phyloP scores from a whole-genome alignment of 371 early-diverging fungal species.

The Phascolomyces articulosus region DNA sequence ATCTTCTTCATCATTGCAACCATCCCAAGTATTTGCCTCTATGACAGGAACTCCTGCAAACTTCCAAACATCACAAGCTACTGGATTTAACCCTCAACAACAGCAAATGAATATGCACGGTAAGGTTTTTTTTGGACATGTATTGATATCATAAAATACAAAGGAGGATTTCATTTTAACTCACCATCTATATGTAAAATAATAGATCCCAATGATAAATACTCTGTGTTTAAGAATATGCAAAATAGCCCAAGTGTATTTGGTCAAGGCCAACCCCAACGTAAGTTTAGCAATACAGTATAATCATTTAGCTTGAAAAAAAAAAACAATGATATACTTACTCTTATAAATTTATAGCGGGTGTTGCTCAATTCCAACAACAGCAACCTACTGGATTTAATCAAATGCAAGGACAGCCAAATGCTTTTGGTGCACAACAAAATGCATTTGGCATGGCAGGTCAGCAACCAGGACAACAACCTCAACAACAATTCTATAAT shows the following conservation, averaged over 20 bases:
- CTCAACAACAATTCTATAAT: conserved; percentile 26
- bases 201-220: conserved; percentile 40
- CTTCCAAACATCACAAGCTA: conserved; percentile 10
- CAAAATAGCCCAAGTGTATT: conserved; percentile 43
- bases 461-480: conserved; percentile 22
- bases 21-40: conserved; percentile 29
- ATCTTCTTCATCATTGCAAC: conserved; percentile 11
- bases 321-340: no score
- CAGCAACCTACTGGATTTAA: conserved; percentile 16
- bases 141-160: no score
- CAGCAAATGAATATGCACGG: conserved; percentile 5
- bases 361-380: conserved; percentile 17
- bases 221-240: conserved; percentile 44
- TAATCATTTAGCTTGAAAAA: background rate
- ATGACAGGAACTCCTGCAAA: conserved; percentile 17
- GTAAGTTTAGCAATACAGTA: conserved; percentile 2
- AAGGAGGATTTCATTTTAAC: no score
- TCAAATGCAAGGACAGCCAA: conserved; percentile 13
- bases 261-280: conserved; percentile 22
- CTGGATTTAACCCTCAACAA: conserved; percentile 13
- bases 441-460: conserved; percentile 7
- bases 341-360: background rate
- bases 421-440: conserved; percentile 8
- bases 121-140: conserved; percentile 3
- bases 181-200: no score